Conservation (phyloP, 768 basidiomycete genomes). For the Rhizopogon sp. region DNA sequence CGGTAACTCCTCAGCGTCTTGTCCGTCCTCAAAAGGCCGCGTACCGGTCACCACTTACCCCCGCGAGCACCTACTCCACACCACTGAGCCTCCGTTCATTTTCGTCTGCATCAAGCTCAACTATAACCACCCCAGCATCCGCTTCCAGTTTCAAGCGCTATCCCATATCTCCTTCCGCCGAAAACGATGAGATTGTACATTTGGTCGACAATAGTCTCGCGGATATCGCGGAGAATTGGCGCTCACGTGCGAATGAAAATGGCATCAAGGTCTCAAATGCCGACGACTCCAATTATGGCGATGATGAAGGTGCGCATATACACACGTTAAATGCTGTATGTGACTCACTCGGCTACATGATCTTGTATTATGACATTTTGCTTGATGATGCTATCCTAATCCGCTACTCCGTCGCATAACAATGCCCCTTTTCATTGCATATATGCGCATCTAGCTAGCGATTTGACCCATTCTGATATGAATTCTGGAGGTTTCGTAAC, state of each 20-base stretch:
- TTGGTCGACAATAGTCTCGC: constrained; percentile 45
- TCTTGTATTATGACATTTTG: constrained; percentile 5
- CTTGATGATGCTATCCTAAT: neutral
- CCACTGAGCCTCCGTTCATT: constrained; percentile 66
- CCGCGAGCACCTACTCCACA: constrained; percentile 44
- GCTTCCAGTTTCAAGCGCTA: constrained; percentile 36
- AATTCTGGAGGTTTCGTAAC: constrained; percentile 43
- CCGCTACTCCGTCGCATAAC: constrained; percentile 1
- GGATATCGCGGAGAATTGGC: constrained; percentile 66
- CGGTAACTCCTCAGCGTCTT: constrained; percentile 65
- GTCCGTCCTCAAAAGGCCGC: constrained; percentile 39
- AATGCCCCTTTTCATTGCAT: constrained; percentile 17
- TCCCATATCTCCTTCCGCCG: constrained; percentile 39
- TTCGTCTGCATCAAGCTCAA: constrained; percentile 44
- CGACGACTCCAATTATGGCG: constrained; percentile 32
- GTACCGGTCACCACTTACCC: constrained; percentile 55
- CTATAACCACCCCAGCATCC: constrained; percentile 54
- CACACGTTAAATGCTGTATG: constrained; percentile 7
- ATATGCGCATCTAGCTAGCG: constrained; percentile 48
- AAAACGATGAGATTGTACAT: constrained; percentile 25
- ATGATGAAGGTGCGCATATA: constrained; percentile 46
- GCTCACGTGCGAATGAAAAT: constrained; percentile 64
- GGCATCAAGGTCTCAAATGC: constrained; percentile 59
- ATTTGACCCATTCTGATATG: constrained; percentile 42
- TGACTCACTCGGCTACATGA: constrained; percentile 10